phyloP scores from a whole-genome alignment of 495 filamentous ascomycete species.

The Lasiosphaeria ovina region DNA sequence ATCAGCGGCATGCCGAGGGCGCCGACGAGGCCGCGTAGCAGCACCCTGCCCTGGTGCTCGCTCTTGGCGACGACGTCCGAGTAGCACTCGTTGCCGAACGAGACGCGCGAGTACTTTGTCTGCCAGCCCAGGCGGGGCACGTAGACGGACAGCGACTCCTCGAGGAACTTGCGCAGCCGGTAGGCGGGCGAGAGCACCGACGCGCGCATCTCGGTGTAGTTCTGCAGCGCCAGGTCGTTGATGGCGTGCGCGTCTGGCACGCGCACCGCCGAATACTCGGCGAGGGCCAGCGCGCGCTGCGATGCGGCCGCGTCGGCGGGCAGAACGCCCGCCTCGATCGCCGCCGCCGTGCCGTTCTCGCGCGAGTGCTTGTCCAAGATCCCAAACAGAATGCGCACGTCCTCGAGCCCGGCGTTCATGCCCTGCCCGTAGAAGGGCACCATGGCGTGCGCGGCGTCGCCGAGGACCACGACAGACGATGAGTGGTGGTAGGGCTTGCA shows the following conservation, averaged over 20 bases:
- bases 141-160: conserved; percentile 78
- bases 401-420: conserved; percentile 84
- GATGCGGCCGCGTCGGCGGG: conserved; percentile 17
- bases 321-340: conserved; percentile 9
- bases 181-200: conserved; percentile 75
- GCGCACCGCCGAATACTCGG: conserved; percentile 70
- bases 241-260: conserved; percentile 80
- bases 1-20: conserved; percentile 10
- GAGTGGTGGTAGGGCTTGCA: conserved; percentile 81
- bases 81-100: conserved; percentile 90
- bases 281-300: conserved; percentile 59
- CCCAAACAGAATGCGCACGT: conserved; percentile 78
- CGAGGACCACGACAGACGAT: conserved; percentile 77
- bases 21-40: conserved; percentile 7
- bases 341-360: conserved; percentile 24
- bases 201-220: conserved; percentile 90
- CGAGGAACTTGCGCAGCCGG: conserved; percentile 73
- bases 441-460: conserved; percentile 96
- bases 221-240: conserved; percentile 86
- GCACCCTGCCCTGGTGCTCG: conserved; percentile 55
- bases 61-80: conserved; percentile 71
- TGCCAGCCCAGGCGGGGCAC: conserved; percentile 76
- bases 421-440: conserved; percentile 93
- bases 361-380: conserved; percentile 61
- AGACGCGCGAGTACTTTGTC: conserved; percentile 91